Conservation (phyloP, 139 green algal genomes). For the Bryopsis sp. region DNA sequence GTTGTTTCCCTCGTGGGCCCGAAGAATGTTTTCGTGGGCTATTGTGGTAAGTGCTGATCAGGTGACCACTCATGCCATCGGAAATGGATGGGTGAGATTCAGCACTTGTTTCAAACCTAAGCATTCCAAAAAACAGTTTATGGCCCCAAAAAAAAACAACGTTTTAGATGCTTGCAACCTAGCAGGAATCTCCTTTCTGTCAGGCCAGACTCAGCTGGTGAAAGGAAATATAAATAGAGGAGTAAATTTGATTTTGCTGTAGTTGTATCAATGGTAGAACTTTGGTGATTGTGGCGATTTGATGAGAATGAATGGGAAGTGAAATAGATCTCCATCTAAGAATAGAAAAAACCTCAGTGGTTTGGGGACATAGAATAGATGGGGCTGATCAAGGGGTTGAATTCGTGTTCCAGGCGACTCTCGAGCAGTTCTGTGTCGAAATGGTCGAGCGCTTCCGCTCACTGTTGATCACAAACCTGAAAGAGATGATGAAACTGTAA, state of each 20-base stretch:
- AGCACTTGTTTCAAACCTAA: too few species aligned
- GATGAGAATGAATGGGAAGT: not conserved
- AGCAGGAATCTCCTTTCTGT: not conserved
- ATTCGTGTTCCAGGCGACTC: slow-evolving; percentile 36
- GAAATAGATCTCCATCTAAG: too few species aligned
- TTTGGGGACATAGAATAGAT: too few species aligned
- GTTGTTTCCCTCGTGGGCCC: slow-evolving; percentile 51
- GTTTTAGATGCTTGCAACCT: not conserved
- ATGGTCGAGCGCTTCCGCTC: slow-evolving; percentile 38
- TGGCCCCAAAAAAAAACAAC: not conserved
- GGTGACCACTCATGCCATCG: not conserved
- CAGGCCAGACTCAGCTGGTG: not conserved
- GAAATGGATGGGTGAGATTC: not conserved
- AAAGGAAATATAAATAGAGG: not conserved
- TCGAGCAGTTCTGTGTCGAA: slow-evolving; percentile 48
- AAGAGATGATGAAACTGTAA: slow-evolving; percentile 47
- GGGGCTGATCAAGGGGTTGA: too few species aligned
- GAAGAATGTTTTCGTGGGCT: slow-evolving; percentile 48
- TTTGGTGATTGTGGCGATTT: not conserved
- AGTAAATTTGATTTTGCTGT: not conserved
- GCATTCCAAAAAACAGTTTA: not conserved
- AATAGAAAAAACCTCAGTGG: too few species aligned
- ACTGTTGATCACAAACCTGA: slow-evolving; percentile 64
- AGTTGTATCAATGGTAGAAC: not conserved
- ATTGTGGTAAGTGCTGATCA: slow-evolving; percentile 39